These are phyloP conservation scores for Cyclospora cayetanensis DNA, from an alignment of 169 alveolate species.

Conservation along the genomic window DNA sequence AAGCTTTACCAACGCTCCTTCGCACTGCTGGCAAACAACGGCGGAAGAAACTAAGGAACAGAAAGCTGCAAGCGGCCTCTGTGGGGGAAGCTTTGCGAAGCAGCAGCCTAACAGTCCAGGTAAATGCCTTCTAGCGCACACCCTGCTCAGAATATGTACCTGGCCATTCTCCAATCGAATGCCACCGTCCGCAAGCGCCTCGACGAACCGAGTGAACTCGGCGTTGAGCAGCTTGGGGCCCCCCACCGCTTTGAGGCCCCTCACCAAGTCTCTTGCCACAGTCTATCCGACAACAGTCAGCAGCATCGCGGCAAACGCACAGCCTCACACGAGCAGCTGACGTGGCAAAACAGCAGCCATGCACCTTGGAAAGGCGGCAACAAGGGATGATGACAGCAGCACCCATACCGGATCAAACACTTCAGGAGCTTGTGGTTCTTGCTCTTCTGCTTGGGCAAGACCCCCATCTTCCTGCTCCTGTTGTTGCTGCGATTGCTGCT, in stretches of 20 bases:
- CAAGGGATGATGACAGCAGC: not conserved
- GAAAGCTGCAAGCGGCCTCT: too few relatives aligned
- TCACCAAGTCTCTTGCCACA: not conserved
- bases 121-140: too few relatives aligned
- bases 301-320: not conserved
- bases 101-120: too few relatives aligned
- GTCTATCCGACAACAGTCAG: not conserved
- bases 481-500: not conserved
- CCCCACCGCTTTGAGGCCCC: slow-evolving; percentile 9
- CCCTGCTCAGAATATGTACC: too few relatives aligned
- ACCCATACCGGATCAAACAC: not conserved
- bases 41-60: too few relatives aligned
- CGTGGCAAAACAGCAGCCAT: not conserved
- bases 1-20: too few relatives aligned
- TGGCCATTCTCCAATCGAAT: not conserved
- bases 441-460: not conserved
- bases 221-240: not conserved
- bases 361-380: not conserved
- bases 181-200: slow-evolving; percentile 4
- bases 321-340: not conserved
- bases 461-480: not conserved
- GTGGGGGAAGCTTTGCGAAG: too few relatives aligned
- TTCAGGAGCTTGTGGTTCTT: not conserved
- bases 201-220: not conserved
- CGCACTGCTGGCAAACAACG: too few relatives aligned